A percentile compares a stretch with the other conserved stretches of the same genome.
Conservation (phyloP, 2,329 filamentous ascomycete genomes). For the Colletotrichum godetiae region DNA sequence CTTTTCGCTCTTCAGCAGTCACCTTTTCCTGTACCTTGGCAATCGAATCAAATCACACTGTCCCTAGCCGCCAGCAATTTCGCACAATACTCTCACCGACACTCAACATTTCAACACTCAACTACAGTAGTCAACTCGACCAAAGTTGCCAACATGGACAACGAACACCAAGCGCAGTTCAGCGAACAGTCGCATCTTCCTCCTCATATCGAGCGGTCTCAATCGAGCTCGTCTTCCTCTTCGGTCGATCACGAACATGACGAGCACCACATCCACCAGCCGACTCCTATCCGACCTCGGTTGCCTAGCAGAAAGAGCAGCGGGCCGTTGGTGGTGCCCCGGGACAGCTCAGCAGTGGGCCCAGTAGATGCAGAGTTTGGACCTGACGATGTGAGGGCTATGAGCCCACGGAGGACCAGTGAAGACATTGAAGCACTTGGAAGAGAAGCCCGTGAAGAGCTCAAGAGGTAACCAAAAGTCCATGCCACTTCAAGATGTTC, state of each 20-base stretch:
- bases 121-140: neutral
- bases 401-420: slow-evolving; percentile 92
- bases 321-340: slow-evolving; percentile 83
- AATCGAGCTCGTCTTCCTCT: slow-evolving; percentile 46
- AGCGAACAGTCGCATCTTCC: slow-evolving; percentile 38
- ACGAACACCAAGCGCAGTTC: slow-evolving; percentile 38
- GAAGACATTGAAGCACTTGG: slow-evolving; percentile 91
- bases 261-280: slow-evolving; percentile 58
- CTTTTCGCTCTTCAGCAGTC: slow-evolving; percentile 7
- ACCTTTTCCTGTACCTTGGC: neutral
- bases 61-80: neutral
- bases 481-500: neutral
- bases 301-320: slow-evolving; percentile 82
- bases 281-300: slow-evolving; percentile 70
- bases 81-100: neutral
- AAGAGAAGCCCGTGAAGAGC: slow-evolving; percentile 79
- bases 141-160: slow-evolving; percentile 34
- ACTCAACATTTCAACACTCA: neutral
- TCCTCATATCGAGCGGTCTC: slow-evolving; percentile 50
- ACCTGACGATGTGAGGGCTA: slow-evolving; percentile 88
- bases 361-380: slow-evolving; percentile 81
- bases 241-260: slow-evolving; percentile 46
- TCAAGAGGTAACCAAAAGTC: slow-evolving; percentile 62
- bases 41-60: neutral
- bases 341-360: slow-evolving; percentile 79